Conservation (phyloP, 1,139 yeast genomes). For the Saccharomycopsis phalli region DNA sequence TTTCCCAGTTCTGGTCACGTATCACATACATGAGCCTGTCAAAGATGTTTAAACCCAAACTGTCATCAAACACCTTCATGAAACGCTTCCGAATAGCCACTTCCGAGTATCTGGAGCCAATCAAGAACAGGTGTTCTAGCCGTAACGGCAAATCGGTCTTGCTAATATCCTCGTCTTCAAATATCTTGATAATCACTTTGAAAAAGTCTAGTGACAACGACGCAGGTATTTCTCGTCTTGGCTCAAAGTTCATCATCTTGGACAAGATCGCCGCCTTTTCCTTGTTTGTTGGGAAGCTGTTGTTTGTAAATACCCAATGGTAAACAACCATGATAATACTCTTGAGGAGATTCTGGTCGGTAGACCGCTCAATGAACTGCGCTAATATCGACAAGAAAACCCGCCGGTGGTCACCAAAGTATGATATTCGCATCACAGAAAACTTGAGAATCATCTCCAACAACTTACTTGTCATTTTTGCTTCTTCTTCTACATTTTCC, state of each 20-base stretch:
- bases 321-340: constrained; percentile 75
- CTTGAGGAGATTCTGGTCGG: constrained; percentile 65
- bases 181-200: constrained; percentile 78
- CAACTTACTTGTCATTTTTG: constrained; percentile 67
- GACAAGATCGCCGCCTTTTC: constrained; percentile 92
- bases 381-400: constrained; percentile 80
- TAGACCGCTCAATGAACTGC: constrained; percentile 80
- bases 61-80: constrained; percentile 71
- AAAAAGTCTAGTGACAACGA: constrained; percentile 75
- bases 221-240: constrained; percentile 42
- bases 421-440: constrained; percentile 71
- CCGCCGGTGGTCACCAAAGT: constrained; percentile 86
- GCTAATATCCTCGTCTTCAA: constrained; percentile 69
- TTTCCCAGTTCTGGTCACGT: constrained; percentile 96
- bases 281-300: constrained; percentile 82
- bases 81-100: constrained; percentile 66
- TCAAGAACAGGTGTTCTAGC: constrained; percentile 93
- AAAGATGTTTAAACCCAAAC: constrained; percentile 69
- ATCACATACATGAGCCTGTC: constrained; percentile 80
- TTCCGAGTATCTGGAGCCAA: constrained; percentile 82
- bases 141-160: constrained; percentile 88
- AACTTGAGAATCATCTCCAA: constrained; percentile 70
- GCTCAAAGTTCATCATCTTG: constrained; percentile 90
- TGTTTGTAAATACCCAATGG: constrained; percentile 78
- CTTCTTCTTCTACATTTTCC: constrained; percentile 44